Conservation (phyloP, 202 grass and related monocot species). For the Elaeis oleifera region DNA sequence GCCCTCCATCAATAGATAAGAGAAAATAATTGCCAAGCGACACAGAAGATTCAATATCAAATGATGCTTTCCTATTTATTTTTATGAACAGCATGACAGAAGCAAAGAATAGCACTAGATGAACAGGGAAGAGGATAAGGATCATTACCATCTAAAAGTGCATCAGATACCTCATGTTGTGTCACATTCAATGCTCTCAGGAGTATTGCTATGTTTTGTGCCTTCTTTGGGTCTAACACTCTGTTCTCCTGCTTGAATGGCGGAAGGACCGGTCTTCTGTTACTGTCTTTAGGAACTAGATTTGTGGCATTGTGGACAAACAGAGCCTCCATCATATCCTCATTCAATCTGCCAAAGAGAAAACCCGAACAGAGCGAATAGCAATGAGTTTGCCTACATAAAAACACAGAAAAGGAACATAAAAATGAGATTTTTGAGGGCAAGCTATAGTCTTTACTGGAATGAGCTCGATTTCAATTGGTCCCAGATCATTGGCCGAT, state of each 20-base stretch:
- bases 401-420: neutral
- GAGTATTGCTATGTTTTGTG: constrained; percentile 94
- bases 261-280: constrained; percentile 39
- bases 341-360: constrained; percentile 62
- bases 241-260: constrained; percentile 81
- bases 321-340: constrained; percentile 89
- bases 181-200: constrained; percentile 92
- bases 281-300: constrained; percentile 39
- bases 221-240: constrained; percentile 99
- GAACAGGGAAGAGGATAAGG: neutral
- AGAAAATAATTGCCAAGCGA: too few species aligned
- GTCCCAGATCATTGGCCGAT: constrained; percentile 94
- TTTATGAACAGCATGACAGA: too few species aligned
- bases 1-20: too few species aligned
- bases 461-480: constrained; percentile 96
- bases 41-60: too few species aligned
- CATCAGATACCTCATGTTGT: constrained; percentile 75
- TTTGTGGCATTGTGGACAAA: constrained; percentile 76
- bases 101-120: too few species aligned
- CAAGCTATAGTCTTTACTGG: constrained; percentile 44
- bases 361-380: neutral
- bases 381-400: too few species aligned
- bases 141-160: constrained; percentile 76
- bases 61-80: too few species aligned
- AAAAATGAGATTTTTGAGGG: neutral